These are phyloP conservation scores for Penicillium paneum DNA, from an alignment of 2,329 filamentous ascomycete genomes.

Conservation along the genomic window DNA sequence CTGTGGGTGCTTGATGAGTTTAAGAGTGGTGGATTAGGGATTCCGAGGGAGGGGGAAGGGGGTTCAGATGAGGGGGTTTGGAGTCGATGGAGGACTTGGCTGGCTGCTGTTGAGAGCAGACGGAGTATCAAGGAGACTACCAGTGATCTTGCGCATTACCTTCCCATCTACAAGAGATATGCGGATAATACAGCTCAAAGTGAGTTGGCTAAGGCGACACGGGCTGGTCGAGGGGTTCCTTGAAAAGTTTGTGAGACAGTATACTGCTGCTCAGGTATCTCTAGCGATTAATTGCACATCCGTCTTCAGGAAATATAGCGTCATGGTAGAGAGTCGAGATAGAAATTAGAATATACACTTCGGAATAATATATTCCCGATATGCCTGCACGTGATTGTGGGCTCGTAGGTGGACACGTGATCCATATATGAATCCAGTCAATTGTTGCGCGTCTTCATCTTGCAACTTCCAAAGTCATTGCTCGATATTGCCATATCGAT, in stretches of 20 bases:
- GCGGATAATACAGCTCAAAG: conserved; percentile 64
- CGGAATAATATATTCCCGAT: conserved; percentile 5
- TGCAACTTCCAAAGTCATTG: conserved; percentile 3
- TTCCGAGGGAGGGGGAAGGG: conserved; percentile 39
- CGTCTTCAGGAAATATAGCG: not conserved
- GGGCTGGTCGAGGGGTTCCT: conserved; percentile 62
- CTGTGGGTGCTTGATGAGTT: conserved; percentile 74
- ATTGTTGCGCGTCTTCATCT: not conserved
- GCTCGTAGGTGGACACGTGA: conserved; percentile 13
- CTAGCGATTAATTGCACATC: not conserved
- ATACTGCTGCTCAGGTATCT: not conserved
- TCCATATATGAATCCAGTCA: conserved; percentile 6
- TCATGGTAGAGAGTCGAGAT: too few relatives aligned
- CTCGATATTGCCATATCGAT: not conserved
- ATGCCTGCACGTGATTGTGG: not conserved
- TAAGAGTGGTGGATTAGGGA: conserved; percentile 57
- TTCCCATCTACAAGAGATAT: conserved; percentile 66
- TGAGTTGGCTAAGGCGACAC: conserved; percentile 59
- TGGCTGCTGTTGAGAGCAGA: conserved; percentile 56
- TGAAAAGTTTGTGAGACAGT: conserved; percentile 32
- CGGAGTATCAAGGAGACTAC: conserved; percentile 65
- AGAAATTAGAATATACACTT: conserved; percentile 2
- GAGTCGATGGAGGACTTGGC: conserved; percentile 65
- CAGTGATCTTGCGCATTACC: conserved; percentile 65
- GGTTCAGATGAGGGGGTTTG: conserved; percentile 58